Evolutionary conservation across 2,329 filamentous ascomycete species (phyloP).

Genomic region (Dactylellina leptospora): DNA sequence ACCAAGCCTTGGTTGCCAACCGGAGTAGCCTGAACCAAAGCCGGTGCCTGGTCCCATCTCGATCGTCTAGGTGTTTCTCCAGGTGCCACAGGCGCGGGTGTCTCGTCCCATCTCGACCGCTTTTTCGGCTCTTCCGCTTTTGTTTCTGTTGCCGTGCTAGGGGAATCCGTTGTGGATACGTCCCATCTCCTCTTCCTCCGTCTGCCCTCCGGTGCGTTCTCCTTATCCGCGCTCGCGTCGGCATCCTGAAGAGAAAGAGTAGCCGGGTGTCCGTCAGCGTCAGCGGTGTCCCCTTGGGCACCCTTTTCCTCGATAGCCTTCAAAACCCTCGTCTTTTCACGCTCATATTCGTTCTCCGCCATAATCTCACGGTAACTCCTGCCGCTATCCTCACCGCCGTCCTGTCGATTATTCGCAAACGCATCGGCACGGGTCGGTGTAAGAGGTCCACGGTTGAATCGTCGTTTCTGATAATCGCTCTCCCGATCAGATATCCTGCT

Average conservation of each 20-base stretch:
- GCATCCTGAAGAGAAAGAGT: conserved; percentile 68
- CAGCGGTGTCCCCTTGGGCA: conserved; percentile 68
- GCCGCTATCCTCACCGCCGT: conserved; percentile 72
- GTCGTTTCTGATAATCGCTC: conserved; percentile 96
- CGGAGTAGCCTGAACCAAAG: conserved; percentile 72
- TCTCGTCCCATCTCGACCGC: conserved; percentile 87
- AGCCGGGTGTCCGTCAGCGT: conserved; percentile 73
- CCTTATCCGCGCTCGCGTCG: conserved; percentile 71
- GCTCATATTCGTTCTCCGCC: conserved; percentile 87
- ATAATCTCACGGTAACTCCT: conserved; percentile 89
- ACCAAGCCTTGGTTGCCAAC: conserved; percentile 77
- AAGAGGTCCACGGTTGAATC: conserved; percentile 80
- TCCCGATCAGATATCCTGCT: conserved; percentile 91
- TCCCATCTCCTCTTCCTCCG: conserved; percentile 89
- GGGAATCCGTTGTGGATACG: conserved; percentile 69
- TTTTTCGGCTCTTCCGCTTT: conserved; percentile 70
- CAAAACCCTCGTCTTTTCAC: conserved; percentile 87
- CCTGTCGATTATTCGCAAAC: conserved; percentile 78
- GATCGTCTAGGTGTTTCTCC: conserved; percentile 75
- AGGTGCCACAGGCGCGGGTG: conserved; percentile 69
- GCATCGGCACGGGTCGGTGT: conserved; percentile 87
- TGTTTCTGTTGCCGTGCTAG: conserved; percentile 58
- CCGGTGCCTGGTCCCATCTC: conserved; percentile 90
- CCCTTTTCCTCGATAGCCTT: conserved; percentile 79
- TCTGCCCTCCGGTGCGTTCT: conserved; percentile 72